Evolutionary conservation across 2,329 filamentous ascomycete species (phyloP).

Genomic region (Tetracladium maxilliforme): DNA sequence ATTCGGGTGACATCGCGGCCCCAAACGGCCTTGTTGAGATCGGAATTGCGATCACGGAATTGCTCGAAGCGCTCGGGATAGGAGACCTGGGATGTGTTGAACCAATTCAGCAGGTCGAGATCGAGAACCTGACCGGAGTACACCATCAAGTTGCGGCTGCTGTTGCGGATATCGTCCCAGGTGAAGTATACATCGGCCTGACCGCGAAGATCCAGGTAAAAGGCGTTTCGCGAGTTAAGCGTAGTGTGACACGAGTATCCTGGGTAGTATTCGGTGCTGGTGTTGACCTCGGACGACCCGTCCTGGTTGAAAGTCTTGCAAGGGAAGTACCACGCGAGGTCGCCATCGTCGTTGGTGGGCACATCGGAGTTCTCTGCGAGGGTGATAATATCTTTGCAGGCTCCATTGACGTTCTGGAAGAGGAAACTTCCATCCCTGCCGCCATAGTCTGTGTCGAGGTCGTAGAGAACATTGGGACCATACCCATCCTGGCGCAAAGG

Average conservation of each 20-base stretch:
- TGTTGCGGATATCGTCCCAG: constrained; percentile 88
- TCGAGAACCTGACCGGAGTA: constrained; percentile 93
- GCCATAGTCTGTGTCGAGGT: constrained; percentile 65
- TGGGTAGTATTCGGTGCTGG: constrained; percentile 58
- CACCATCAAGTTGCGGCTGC: constrained; percentile 76
- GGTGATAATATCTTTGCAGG: constrained; percentile 84
- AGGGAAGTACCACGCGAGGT: constrained; percentile 94
- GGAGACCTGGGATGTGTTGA: constrained; percentile 66
- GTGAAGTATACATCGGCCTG: constrained; percentile 88
- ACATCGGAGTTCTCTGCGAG: constrained; percentile 57
- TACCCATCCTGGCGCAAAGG: too few species aligned
- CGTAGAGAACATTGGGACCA: constrained; percentile 73
- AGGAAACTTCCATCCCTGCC: constrained; percentile 93
- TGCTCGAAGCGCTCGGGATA: constrained; percentile 68
- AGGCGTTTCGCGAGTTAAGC: constrained; percentile 47
- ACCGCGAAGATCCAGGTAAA: constrained; percentile 53
- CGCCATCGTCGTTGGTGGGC: constrained; percentile 55
- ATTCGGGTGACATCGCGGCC: constrained; percentile 82
- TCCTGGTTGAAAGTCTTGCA: constrained; percentile 89
- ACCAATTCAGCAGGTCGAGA: constrained; percentile 76
- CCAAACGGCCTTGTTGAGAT: constrained; percentile 47
- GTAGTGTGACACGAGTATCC: constrained; percentile 88
- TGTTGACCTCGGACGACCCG: constrained; percentile 66
- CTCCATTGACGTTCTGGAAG: constrained; percentile 97
- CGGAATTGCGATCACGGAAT: constrained; percentile 51